These are phyloP conservation scores for Plasmodium fragile DNA, from an alignment of 169 alveolate genomes.

Conservation along the genomic window DNA sequence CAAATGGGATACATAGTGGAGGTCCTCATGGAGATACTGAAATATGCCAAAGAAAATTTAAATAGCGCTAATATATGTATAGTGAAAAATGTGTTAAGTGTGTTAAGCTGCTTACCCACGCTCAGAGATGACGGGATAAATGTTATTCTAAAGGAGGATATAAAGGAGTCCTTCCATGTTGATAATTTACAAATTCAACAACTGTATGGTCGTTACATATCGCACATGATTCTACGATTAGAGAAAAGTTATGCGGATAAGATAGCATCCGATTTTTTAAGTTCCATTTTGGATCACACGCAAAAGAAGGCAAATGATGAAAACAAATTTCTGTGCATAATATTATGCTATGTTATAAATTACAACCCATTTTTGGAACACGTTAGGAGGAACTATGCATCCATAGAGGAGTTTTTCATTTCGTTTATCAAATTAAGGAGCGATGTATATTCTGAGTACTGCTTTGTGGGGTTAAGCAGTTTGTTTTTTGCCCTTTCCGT, in stretches of 20 bases:
- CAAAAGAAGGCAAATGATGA: not conserved
- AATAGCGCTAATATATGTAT: not conserved
- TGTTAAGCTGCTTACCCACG: conserved; percentile 51
- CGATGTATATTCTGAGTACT: conserved; percentile 59
- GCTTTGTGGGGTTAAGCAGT: conserved; percentile 48
- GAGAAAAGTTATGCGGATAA: conserved; percentile 23
- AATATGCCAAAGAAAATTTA: conserved; percentile 18
- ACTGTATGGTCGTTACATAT: conserved; percentile 55
- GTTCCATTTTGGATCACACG: not conserved
- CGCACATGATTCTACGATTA: conserved; percentile 46
- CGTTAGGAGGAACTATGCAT: not conserved
- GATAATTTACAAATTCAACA: conserved; percentile 24
- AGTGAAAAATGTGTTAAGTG: conserved; percentile 21
- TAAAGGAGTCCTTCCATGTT: not conserved
- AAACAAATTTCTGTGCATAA: conserved; percentile 46
- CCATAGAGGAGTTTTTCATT: conserved; percentile 14
- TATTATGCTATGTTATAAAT: conserved; percentile 45
- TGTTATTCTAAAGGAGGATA: conserved; percentile 28
- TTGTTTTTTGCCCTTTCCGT: conserved; percentile 54
- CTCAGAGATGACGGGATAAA: conserved; percentile 29
- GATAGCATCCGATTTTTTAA: conserved; percentile 20
- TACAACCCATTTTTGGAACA: conserved; percentile 67
- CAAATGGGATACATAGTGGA: not conserved
- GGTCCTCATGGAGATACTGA: not conserved
- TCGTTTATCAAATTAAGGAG: conserved; percentile 17